Conservation (phyloP, 2,329 filamentous ascomycete species). For the Aspergillus sp. region DNA sequence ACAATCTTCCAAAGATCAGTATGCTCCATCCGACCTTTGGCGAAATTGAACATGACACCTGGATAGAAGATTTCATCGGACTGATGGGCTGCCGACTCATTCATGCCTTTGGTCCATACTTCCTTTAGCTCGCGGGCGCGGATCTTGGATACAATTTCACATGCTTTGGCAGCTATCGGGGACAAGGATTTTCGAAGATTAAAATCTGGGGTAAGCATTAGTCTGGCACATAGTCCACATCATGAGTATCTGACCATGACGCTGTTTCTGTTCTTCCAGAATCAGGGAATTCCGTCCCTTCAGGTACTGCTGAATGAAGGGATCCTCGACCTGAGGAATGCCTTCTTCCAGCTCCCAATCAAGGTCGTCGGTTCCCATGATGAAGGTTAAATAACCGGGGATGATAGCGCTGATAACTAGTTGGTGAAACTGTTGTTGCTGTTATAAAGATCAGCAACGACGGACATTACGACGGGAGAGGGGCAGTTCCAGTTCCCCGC, state of each 20-base stretch:
- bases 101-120: constrained; percentile 70
- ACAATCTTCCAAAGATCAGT: constrained; percentile 84
- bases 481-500: too few relatives aligned
- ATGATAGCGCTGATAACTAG: neutral
- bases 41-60: constrained; percentile 89
- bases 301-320: constrained; percentile 79
- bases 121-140: constrained; percentile 69
- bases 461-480: too few relatives aligned
- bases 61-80: constrained; percentile 65
- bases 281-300: constrained; percentile 71
- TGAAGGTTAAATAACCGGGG: neutral
- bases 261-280: constrained; percentile 71
- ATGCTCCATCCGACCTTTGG: constrained; percentile 78
- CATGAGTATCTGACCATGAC: constrained; percentile 60
- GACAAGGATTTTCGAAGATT: constrained; percentile 55
- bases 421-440: neutral
- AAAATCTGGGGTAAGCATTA: constrained; percentile 16
- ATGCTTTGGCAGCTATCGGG: constrained; percentile 71
- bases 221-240: constrained; percentile 3
- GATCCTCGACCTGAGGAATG: constrained; percentile 53
- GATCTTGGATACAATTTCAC: constrained; percentile 74
- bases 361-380: constrained; percentile 15
- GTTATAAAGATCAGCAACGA: too few relatives aligned
- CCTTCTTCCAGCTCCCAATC: constrained; percentile 38
- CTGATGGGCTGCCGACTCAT: constrained; percentile 63